Conservation (phyloP, 768 basidiomycete species). For the Epithele typhae region DNA sequence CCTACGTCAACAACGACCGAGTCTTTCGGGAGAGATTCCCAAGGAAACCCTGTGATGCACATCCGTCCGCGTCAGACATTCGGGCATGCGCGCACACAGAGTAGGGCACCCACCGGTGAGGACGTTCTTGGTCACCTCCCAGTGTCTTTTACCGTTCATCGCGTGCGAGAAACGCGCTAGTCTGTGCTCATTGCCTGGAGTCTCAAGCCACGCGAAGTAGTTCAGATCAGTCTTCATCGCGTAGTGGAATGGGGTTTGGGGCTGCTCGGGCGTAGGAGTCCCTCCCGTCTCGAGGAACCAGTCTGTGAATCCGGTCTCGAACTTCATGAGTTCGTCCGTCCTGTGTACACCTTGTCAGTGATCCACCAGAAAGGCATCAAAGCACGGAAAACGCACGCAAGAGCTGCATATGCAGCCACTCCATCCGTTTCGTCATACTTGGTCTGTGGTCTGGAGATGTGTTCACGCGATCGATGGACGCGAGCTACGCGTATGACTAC, state of each 20-base stretch:
- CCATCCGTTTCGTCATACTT: slow-evolving; percentile 15
- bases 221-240: slow-evolving; percentile 48
- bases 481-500: neutral
- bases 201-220: slow-evolving; percentile 72
- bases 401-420: slow-evolving; percentile 3
- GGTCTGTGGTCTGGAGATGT: slow-evolving; percentile 1
- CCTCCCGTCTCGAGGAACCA: slow-evolving; percentile 4
- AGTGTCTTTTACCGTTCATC: slow-evolving; percentile 63
- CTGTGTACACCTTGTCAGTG: neutral
- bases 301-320: neutral
- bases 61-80: neutral
- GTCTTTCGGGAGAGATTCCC: slow-evolving; percentile 11
- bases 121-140: slow-evolving; percentile 39
- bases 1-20: slow-evolving; percentile 17
- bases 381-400: neutral
- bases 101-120: slow-evolving; percentile 2
- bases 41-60: slow-evolving; percentile 11
- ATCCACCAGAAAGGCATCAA: neutral
- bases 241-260: slow-evolving; percentile 45
- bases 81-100: neutral
- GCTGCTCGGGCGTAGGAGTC: neutral
- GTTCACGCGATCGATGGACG: neutral
- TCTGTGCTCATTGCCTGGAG: slow-evolving; percentile 38
- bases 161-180: slow-evolving; percentile 65
- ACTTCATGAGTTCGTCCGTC: slow-evolving; percentile 1